Conservation (phyloP, 495 filamentous ascomycete genomes). For the Trichocladium uniseriatum region DNA sequence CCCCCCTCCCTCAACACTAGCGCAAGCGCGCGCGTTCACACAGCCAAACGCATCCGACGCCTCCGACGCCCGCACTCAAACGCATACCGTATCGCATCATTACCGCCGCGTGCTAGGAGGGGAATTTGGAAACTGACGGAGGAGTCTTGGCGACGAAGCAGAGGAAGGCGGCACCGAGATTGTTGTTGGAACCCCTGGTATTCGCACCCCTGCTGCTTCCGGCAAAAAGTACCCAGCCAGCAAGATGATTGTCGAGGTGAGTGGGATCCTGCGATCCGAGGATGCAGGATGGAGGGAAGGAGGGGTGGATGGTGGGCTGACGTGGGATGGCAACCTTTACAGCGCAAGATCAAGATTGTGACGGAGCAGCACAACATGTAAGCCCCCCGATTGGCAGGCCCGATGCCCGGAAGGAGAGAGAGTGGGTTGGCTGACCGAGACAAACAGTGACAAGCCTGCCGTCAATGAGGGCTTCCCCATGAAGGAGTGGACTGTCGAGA, state of each 20-base stretch:
- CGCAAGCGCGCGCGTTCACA: background rate
- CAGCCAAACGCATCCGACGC: no score
- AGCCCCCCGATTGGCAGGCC: slow-evolving; percentile 27
- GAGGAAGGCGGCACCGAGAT: background rate
- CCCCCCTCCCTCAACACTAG: background rate
- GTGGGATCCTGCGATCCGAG: background rate
- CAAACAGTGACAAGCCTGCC: slow-evolving; percentile 53
- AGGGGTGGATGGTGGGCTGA: slow-evolving; percentile 2
- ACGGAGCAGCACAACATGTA: slow-evolving; percentile 86
- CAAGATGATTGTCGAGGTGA: slow-evolving; percentile 30
- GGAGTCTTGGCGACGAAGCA: background rate
- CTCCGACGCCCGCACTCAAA: no score
- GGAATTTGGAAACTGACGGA: background rate
- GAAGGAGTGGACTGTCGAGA: slow-evolving; percentile 61
- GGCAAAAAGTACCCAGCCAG: background rate
- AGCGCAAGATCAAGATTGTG: slow-evolving; percentile 82
- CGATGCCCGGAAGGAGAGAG: background rate
- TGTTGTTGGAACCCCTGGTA: background rate
- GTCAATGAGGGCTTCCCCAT: slow-evolving; percentile 83
- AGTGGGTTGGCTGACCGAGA: slow-evolving; percentile 2
- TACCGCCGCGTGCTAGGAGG: background rate
- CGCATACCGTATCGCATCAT: background rate
- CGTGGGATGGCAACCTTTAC: slow-evolving; percentile 1
- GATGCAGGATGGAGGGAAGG: background rate
- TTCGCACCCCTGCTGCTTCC: background rate